A percentile compares a stretch with the other conserved stretches of the same genome.
Evolutionary conservation across 1,284 basidiomycete genomes (phyloP).

Genomic region (Hemileia vastatrix): DNA sequence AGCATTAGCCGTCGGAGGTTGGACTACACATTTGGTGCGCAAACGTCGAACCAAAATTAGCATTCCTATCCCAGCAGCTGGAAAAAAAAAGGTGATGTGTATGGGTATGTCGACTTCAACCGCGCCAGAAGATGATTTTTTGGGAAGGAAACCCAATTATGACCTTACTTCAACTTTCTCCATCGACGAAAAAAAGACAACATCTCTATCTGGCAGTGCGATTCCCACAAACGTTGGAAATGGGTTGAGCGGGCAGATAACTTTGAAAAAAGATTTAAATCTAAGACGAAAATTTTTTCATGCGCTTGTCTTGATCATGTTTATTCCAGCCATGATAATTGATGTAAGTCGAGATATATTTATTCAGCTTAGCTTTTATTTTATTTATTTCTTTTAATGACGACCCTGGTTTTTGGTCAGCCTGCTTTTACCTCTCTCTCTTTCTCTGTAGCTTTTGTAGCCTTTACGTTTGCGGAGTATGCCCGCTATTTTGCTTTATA

Average conservation of each 20-base stretch:
- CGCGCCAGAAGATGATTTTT: no score
- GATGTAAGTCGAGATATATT: slow-evolving; percentile 59
- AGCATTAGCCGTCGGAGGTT: slow-evolving; percentile 7
- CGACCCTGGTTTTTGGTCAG: slow-evolving; percentile 47
- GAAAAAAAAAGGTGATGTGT: no score
- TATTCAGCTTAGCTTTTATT: slow-evolving; percentile 8
- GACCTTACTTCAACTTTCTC: slow-evolving; percentile 13
- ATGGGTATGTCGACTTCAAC: neutral
- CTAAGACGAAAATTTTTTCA: slow-evolving; percentile 97
- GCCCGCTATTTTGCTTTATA: slow-evolving; percentile 96
- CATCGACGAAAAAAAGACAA: no score
- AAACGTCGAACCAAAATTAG: neutral
- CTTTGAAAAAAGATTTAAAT: slow-evolving; percentile 52
- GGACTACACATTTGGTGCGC: slow-evolving; percentile 14
- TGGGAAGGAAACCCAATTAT: no score
- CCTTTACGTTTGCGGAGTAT: slow-evolving; percentile 93
- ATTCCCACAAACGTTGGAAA: no score
- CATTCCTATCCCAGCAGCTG: no score
- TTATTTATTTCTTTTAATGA: slow-evolving; percentile 24
- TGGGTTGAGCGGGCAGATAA: no score
- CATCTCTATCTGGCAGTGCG: no score
- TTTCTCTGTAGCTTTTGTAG: slow-evolving; percentile 82
- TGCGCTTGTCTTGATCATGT: slow-evolving; percentile 87
- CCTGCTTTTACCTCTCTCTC: slow-evolving; percentile 91
- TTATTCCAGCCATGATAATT: slow-evolving; percentile 79